Conservation (phyloP, 2,329 filamentous ascomycete species). For the Elsinoe arachidis region DNA sequence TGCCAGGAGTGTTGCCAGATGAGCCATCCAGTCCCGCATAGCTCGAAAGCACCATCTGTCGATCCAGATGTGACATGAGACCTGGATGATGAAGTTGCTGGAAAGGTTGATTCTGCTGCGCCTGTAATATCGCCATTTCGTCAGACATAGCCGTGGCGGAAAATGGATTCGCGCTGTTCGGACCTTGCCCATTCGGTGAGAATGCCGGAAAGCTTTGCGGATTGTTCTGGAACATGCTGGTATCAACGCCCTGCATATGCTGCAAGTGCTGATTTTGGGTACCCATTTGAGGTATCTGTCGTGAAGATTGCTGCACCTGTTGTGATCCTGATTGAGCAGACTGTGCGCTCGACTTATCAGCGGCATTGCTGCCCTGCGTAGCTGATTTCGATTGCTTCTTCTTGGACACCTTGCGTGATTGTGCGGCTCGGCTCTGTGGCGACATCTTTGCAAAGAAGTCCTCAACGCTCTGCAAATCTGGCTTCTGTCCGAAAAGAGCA, state of each 20-base stretch:
- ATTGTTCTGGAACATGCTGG: constrained; percentile 17
- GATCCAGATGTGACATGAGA: constrained; percentile 61
- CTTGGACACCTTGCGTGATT: constrained; percentile 29
- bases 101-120: constrained; percentile 28
- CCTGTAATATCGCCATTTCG: constrained; percentile 16
- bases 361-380: constrained; percentile 15
- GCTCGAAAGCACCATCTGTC: constrained; percentile 66
- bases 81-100: constrained; percentile 36
- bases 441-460: constrained; percentile 83
- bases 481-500: constrained; percentile 78
- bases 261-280: constrained; percentile 16
- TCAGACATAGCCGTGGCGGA: constrained; percentile 2
- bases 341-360: constrained; percentile 12
- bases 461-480: constrained; percentile 85
- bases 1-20: constrained; percentile 8
- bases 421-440: constrained; percentile 42
- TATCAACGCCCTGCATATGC: neutral
- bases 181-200: neutral
- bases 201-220: constrained; percentile 19
- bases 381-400: constrained; percentile 26
- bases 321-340: constrained; percentile 10
- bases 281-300: neutral
- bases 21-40: constrained; percentile 46
- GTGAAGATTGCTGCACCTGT: constrained; percentile 20
- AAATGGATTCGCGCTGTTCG: constrained; percentile 5